Conservation (phyloP, 2,329 filamentous ascomycete species). For the Cladosporium sp. region DNA sequence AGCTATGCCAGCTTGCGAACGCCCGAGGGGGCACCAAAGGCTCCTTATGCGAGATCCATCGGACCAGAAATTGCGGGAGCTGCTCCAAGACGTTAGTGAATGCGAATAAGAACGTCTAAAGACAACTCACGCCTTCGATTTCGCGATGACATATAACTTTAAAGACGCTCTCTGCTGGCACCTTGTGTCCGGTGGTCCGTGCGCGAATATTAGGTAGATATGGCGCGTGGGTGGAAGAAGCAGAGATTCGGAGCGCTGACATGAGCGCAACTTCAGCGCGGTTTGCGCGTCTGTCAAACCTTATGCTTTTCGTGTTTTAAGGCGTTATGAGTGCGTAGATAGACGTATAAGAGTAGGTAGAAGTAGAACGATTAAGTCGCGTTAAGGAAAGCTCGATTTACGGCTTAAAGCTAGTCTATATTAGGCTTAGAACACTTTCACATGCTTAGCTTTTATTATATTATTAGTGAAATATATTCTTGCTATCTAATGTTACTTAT, state of each 20-base stretch:
- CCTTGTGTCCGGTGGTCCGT: conserved; percentile 21
- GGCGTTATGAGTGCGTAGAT: not conserved
- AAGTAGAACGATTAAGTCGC: not conserved
- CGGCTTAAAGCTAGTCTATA: not conserved
- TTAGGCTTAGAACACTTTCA: too few species aligned
- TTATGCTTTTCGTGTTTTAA: too few species aligned
- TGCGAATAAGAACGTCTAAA: not conserved
- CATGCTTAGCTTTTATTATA: too few species aligned
- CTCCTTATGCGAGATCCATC: conserved; percentile 31
- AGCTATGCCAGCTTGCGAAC: conserved; percentile 40
- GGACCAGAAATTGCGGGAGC: conserved; percentile 40
- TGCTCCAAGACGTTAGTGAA: conserved; percentile 15
- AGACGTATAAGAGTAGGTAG: not conserved
- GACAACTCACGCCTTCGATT: conserved; percentile 22
- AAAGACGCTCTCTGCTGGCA: conserved; percentile 20
- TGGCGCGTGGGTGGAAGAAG: not conserved
- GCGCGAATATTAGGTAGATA: not conserved
- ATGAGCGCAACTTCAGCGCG: too few species aligned
- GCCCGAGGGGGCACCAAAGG: conserved; percentile 17
- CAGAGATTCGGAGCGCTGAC: not conserved
- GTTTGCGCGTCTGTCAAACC: too few species aligned
- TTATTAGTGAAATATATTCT: too few species aligned
- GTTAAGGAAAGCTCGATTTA: not conserved
- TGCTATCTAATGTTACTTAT: too few species aligned
- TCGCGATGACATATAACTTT: conserved; percentile 26